Base-by-base conservation (phyloP, 1,284 basidiomycete genomes). In the Boletellus deceptivus region DNA sequence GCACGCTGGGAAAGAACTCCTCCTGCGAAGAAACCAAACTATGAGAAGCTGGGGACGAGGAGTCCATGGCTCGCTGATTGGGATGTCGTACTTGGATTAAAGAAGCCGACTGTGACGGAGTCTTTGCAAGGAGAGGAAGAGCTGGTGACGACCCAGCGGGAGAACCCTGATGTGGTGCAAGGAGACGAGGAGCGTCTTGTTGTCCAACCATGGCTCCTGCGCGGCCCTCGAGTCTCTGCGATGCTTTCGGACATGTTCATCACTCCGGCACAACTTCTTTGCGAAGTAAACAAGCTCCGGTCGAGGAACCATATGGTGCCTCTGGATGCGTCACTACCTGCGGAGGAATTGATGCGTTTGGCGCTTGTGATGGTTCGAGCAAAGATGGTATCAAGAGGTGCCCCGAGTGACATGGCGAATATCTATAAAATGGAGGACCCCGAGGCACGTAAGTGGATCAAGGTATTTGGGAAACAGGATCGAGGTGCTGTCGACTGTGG, bases 21-120 rank as follows among this genome's bases (percentile, higher is more conserved):
- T 6, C 86, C 88, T 9, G 91, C 90, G 1, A 97, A 96, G 70
- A 76, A 91, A 46, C 73, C 81, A 3, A 89, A 88, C 59, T 94
- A 78, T 59, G 73, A 72, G 14, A 83, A 82, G 54, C 60, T 93
- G 37, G 84, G 82, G 3, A 84, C 80, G 2, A 66, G 74, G 43
- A 84, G 80, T 62, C 88, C 91, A 0, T 96, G 88, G 85, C 72
- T 69, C 43, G 77, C 88, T 0, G 84, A 91, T 58, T 93, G 91
- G 90, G 71, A 70, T 4, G 72, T 73, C 25, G 71, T 90, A 7
- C 72, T 92, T 17, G 80, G 86, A 6, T 57, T 85, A 44, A 52
- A 62, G 7, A 46, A 49, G 29, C 52, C 40, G 27, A 45, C 20
- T 49, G 36, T 4, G 13, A 29, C 29, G 16, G 42, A 18, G 35